Conservation (phyloP, 495 filamentous ascomycete species). For the Daldinia decipiens region DNA sequence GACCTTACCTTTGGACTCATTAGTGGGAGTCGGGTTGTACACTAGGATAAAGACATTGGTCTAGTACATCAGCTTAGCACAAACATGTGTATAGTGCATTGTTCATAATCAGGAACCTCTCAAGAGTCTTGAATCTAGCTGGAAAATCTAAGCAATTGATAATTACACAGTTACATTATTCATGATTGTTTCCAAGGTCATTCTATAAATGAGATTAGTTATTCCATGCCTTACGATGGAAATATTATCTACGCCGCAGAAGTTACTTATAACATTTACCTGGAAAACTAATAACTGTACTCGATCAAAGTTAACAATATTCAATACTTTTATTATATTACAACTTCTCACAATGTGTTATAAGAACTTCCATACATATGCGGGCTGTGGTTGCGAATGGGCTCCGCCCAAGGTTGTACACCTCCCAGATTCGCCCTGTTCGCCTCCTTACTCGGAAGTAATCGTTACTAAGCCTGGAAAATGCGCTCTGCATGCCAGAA, state of each 20-base stretch:
- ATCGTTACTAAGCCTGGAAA: neutral
- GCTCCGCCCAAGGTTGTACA: conserved; percentile 4
- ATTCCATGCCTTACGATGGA: neutral
- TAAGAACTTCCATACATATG: conserved; percentile 1
- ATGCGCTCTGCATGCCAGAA: neutral
- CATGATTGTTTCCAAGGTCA: neutral
- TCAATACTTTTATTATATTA: neutral
- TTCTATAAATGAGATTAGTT: neutral
- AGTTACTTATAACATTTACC: neutral
- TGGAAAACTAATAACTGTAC: neutral
- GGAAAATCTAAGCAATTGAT: neutral
- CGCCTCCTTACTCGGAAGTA: conserved; percentile 4
- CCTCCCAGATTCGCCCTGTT: conserved; percentile 15
- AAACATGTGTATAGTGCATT: neutral
- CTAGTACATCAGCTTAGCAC: neutral
- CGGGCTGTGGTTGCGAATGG: conserved; percentile 16
- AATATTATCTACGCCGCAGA: neutral
- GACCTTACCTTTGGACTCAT: neutral
- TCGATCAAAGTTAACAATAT: neutral
- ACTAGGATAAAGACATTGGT: conserved; percentile 10
- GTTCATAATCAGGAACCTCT: neutral
- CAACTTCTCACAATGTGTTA: conserved; percentile 18
- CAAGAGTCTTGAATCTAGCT: neutral
- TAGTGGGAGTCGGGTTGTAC: neutral
- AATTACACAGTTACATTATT: neutral